Evolutionary conservation across 495 filamentous ascomycete species (phyloP).

Genomic region (Tuber aestivum): DNA sequence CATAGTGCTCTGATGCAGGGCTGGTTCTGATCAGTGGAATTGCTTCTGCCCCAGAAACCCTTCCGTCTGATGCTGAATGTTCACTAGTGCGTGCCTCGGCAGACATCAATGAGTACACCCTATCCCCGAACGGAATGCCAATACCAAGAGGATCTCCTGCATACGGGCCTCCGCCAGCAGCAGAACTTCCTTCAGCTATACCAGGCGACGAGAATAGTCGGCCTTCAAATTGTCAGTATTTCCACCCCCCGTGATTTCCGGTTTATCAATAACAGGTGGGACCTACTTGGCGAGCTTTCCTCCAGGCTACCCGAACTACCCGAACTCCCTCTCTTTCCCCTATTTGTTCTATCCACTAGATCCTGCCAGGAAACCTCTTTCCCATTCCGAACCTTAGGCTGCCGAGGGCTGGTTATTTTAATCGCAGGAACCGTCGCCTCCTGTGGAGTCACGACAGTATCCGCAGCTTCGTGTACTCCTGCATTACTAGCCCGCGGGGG

Average conservation of each 20-base stretch:
- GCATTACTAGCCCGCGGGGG: not conserved
- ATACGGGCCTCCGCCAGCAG: not conserved
- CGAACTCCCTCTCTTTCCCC: not conserved
- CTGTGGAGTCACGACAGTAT: not conserved
- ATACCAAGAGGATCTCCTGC: not conserved
- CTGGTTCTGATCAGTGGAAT: not conserved
- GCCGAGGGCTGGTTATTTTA: not conserved
- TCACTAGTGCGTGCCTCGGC: not conserved
- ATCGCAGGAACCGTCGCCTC: not conserved
- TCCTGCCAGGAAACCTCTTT: not conserved
- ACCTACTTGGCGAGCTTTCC: not conserved
- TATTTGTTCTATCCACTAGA: not conserved
- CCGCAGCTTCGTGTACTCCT: not conserved
- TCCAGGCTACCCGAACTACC: not conserved
- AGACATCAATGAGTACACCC: not conserved
- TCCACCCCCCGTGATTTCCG: not conserved
- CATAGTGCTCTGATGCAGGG: not conserved
- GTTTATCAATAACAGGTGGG: not conserved
- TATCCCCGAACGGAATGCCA: not conserved
- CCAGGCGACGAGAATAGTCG: not conserved
- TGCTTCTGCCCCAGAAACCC: not conserved
- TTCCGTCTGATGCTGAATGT: not conserved
- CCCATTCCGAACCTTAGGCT: not conserved
- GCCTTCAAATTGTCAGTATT: not conserved
- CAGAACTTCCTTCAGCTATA: not conserved